Evolutionary conservation across 441 rosid species (phyloP).

Genomic region (Erodium texanum): DNA sequence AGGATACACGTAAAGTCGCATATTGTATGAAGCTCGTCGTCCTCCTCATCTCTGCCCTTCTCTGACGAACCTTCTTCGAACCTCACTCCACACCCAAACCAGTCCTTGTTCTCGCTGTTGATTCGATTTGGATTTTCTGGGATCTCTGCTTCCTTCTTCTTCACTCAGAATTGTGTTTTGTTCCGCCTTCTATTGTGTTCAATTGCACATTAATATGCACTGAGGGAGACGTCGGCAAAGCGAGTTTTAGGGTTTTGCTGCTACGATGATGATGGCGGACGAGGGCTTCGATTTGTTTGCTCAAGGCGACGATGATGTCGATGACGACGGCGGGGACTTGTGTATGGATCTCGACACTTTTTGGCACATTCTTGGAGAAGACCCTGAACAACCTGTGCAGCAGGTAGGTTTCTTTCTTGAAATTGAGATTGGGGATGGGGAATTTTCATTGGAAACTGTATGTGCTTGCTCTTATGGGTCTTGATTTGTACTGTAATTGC

Average conservation of each 20-base stretch:
- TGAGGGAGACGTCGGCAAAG: not conserved
- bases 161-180: slow-evolving; percentile 10
- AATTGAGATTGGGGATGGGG: no score
- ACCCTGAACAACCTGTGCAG: slow-evolving; percentile 26
- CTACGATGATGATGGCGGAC: slow-evolving; percentile 31
- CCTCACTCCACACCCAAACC: not conserved
- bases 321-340: slow-evolving; percentile 32
- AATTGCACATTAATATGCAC: not conserved
- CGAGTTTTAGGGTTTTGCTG: slow-evolving; percentile 15
- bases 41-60: not conserved
- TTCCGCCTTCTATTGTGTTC: not conserved
- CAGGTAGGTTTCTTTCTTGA: slow-evolving; percentile 33
- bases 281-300: slow-evolving; percentile 20
- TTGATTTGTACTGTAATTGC: not conserved
- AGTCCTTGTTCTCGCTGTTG: not conserved
- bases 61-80: not conserved
- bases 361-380: slow-evolving; percentile 33
- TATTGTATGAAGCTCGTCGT: not conserved
- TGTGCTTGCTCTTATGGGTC: not conserved
- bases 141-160: not conserved
- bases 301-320: slow-evolving; percentile 9
- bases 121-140: slow-evolving; percentile 15
- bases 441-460: not conserved
- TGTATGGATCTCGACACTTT: slow-evolving; percentile 39
- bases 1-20: not conserved